Percentiles rank a stretch among this genome's conserved stretches.
These are phyloP conservation scores for Entrophospora sp. DNA, from an alignment of 192 early-diverging fungal genomes.

Conservation along the genomic window DNA sequence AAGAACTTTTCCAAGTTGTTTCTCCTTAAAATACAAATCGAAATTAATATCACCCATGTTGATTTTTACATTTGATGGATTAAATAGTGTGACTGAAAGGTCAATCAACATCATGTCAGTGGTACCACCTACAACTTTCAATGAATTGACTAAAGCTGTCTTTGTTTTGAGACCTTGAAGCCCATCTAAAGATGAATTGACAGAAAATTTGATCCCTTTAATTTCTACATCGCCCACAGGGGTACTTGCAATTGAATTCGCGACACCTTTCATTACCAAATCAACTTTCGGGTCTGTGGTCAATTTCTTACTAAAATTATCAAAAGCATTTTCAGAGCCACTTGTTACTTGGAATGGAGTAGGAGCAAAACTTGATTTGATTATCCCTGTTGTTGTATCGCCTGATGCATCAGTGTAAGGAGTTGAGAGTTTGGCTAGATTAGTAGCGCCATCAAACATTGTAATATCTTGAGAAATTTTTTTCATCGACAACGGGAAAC, in stretches of 20 bases:
- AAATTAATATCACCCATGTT: constrained; percentile 38
- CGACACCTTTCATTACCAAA: constrained; percentile 40
- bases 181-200: constrained; percentile 39
- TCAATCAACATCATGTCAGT: constrained; percentile 34
- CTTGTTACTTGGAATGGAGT: constrained; percentile 36
- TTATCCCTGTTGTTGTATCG: constrained; percentile 30
- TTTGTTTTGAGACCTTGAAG: constrained; percentile 46
- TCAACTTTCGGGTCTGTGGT: constrained; percentile 30
- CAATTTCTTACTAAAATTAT: constrained; percentile 42
- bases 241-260: constrained; percentile 40
- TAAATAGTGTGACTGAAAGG: constrained; percentile 32
- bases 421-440: constrained; percentile 24
- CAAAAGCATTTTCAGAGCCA: constrained; percentile 39
- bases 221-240: constrained; percentile 46
- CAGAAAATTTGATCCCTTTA: constrained; percentile 45
- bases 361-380: constrained; percentile 41
- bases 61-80: constrained; percentile 46
- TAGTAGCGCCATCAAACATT: constrained; percentile 28
- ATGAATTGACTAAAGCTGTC: constrained; percentile 40
- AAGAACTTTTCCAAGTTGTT: constrained; percentile 34
- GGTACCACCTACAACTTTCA: constrained; percentile 50
- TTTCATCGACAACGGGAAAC: constrained; percentile 50
- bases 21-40: constrained; percentile 29
- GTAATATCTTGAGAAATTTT: constrained; percentile 45
- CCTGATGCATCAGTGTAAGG: constrained; percentile 29